A percentile compares a stretch with the other conserved stretches of the same genome.
Evolutionary conservation across 106 monocot species (phyloP).

Genomic region (Apostasia shenzhenica): DNA sequence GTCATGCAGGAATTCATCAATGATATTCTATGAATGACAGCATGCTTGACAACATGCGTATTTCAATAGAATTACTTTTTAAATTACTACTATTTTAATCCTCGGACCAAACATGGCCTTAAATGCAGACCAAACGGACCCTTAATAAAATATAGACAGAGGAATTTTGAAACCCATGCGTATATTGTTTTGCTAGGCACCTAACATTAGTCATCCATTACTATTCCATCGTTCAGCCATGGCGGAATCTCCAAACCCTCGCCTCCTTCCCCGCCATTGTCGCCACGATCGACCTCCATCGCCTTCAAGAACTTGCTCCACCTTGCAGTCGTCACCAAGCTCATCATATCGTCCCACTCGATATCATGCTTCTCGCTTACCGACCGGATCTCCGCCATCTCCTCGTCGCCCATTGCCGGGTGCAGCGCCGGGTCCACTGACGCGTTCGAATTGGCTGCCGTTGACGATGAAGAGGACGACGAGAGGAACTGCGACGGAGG

Average conservation of each 20-base stretch:
- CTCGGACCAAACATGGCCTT: no score
- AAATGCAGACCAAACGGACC: no score
- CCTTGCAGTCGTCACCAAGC: slow-evolving; percentile 61
- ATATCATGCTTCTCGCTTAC: slow-evolving; percentile 75
- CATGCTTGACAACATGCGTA: no score
- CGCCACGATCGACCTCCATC: slow-evolving; percentile 21
- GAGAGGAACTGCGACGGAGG: slow-evolving; percentile 24
- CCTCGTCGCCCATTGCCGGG: slow-evolving; percentile 57
- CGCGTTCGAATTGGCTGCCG: not conserved
- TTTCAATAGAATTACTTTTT: no score
- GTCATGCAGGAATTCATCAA: no score
- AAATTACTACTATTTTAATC: no score
- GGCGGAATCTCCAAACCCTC: slow-evolving; percentile 19
- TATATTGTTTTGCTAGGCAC: no score
- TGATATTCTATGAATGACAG: no score
- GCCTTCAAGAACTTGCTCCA: slow-evolving; percentile 69
- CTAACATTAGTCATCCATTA: slow-evolving; percentile 8
- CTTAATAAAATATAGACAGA: no score
- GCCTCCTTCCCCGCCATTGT: slow-evolving; percentile 5
- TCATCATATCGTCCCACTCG: slow-evolving; percentile 88
- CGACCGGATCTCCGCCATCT: slow-evolving; percentile 69
- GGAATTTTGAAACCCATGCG: no score
- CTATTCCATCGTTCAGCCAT: slow-evolving; percentile 25
- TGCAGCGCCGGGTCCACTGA: slow-evolving; percentile 20
- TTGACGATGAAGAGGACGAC: slow-evolving; percentile 19